Conservation (phyloP, 768 basidiomycete genomes). For the Daedaleopsis sinensis region DNA sequence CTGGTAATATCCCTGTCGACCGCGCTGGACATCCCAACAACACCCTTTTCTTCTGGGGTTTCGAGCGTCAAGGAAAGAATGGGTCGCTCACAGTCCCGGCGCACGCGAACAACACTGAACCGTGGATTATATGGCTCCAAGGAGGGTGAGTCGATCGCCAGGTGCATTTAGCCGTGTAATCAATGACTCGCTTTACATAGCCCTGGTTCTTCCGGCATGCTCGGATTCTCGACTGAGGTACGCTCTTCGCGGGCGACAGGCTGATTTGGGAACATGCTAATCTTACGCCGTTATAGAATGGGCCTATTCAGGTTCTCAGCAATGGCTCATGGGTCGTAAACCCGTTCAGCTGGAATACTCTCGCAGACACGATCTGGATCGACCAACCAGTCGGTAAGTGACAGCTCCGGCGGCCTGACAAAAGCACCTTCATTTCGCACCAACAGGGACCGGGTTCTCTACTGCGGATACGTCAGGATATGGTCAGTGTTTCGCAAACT, state of each 20-base stretch:
- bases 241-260: constrained; percentile 14
- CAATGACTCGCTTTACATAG: constrained; percentile 36
- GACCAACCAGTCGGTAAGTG: constrained; percentile 67
- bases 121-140: constrained; percentile 43
- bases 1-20: constrained; percentile 38
- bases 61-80: constrained; percentile 34
- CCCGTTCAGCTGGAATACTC: constrained; percentile 55
- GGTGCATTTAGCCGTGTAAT: neutral
- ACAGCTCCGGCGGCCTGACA: neutral
- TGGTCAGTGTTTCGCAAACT: constrained; percentile 37
- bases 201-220: constrained; percentile 71
- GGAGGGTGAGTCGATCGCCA: constrained; percentile 37
- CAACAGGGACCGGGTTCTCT: constrained; percentile 55
- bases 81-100: constrained; percentile 38
- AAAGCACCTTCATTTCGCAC: neutral
- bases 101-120: constrained; percentile 26
- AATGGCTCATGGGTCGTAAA: constrained; percentile 56
- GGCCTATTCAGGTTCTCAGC: constrained; percentile 54
- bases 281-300: constrained; percentile 49
- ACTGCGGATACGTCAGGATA: constrained; percentile 64
- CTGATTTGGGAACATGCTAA: neutral
- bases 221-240: constrained; percentile 62
- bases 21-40: constrained; percentile 37
- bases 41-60: constrained; percentile 44
- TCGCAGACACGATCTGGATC: constrained; percentile 72